These are phyloP conservation scores for Haplosporangium sp. DNA, from an alignment of 371 early-diverging fungal species.

Conservation along the genomic window DNA sequence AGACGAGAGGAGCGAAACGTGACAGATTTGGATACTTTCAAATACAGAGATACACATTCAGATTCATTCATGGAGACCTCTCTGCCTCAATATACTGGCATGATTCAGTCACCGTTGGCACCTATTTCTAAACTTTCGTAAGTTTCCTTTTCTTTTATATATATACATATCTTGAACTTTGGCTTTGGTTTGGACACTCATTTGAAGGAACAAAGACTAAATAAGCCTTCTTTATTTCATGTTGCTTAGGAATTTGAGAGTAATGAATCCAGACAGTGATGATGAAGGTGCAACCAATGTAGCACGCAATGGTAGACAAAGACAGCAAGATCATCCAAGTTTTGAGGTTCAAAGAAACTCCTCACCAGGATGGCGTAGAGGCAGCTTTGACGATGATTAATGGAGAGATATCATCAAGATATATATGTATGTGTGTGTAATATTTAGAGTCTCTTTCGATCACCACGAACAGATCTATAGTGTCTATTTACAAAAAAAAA, in stretches of 20 bases:
- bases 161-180: neutral
- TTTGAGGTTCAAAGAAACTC: constrained; percentile 42
- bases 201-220: neutral
- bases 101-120: constrained; percentile 41
- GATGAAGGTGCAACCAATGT: constrained; percentile 12
- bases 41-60: constrained; percentile 26
- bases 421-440: neutral
- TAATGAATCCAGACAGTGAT: constrained; percentile 46
- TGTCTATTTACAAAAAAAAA: neutral
- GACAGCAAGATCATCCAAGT: neutral
- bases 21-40: constrained; percentile 23
- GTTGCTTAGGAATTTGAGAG: constrained; percentile 32
- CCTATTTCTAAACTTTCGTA: constrained; percentile 41
- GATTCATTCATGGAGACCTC: constrained; percentile 37
- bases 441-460: neutral
- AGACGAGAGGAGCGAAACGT: constrained; percentile 17
- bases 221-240: neutral
- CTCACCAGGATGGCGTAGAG: constrained; percentile 45
- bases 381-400: constrained; percentile 53
- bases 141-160: constrained; percentile 1
- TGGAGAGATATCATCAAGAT: neutral
- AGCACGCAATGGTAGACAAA: neutral
- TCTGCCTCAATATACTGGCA: constrained; percentile 48
- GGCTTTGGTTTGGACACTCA: neutral
- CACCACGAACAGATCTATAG: neutral